Base-by-base conservation (phyloP, 1,284 basidiomycete genomes). In the Cryptococcus amylolentus region DNA sequence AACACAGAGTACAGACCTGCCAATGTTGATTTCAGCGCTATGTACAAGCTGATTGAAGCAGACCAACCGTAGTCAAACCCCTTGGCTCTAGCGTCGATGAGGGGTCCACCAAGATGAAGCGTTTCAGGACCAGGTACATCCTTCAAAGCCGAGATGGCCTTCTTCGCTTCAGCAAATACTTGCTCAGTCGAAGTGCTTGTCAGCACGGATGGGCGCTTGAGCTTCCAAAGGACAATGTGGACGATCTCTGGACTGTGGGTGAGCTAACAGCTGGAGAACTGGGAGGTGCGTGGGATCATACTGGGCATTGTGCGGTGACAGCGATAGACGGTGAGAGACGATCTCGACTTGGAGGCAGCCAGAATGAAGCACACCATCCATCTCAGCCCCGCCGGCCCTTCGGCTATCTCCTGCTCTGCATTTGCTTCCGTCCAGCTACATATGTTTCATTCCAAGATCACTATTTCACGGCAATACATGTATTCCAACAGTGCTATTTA, bases 141-240 rank as follows among this genome's bases (percentile, higher is more conserved):
- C 57, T 70, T 68, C 35, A 77, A 60, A 13, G 63, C 61, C 12
- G 54, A 52, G 52, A 77, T 73, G 49, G 64, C 61, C 35, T 60
- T 48, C 49, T 68, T 71, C 27, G 71, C 71, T 13, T 58, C 23
- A 12, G 54, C 60, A 27, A 65, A 47, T 4, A 43, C 62, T 28
- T 66, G 65, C 31, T 68, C 69, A 27, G 54, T 45, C 1, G 61
- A 46, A 35, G 49, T 28, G 52, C 52, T 42, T 12, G 53, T 53
- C 13, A 54, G 37, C 5, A 51, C 49, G 2, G 63, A 45, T 12
- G 64, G 59, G 12, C 62, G 59, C 57, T 67, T 66, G 56, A 78
- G 70, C 57, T 73, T 73, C 68, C 68, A 76, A 27, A 76, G 67
- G 49, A 77, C 76, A 56, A 77, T 74, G 58, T 77, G 75, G 16